phyloP scores from a whole-genome alignment of 2,329 filamentous ascomycete genomes.

The Diaporthe australafricana region DNA sequence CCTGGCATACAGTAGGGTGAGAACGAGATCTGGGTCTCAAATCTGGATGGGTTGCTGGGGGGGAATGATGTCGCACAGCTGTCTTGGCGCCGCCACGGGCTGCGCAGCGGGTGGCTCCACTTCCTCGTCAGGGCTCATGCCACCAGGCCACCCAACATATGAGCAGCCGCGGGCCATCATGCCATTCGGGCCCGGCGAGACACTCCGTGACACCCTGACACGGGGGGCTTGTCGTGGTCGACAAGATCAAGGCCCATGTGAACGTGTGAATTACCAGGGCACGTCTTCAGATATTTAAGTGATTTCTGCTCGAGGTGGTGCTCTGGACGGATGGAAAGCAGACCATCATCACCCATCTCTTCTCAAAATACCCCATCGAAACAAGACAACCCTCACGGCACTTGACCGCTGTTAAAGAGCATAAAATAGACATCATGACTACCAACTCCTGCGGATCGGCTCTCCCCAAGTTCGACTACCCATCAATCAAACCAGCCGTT shows the following conservation, averaged over 20 bases:
- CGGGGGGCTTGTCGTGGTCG: background rate
- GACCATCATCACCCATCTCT: slow-evolving; percentile 33
- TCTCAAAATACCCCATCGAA: slow-evolving; percentile 3
- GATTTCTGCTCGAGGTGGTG: slow-evolving; percentile 23
- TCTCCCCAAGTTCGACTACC: slow-evolving; percentile 38
- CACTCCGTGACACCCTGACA: slow-evolving; percentile 8
- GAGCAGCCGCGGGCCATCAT: slow-evolving; percentile 30
- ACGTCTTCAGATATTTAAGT: slow-evolving; percentile 34
- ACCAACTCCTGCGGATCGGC: slow-evolving; percentile 37
- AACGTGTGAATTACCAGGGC: background rate
- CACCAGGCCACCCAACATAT: slow-evolving; percentile 36
- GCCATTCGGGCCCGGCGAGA: slow-evolving; percentile 29
- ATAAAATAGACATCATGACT: slow-evolving; percentile 33
- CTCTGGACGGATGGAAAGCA: slow-evolving; percentile 28
- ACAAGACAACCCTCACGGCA: background rate
- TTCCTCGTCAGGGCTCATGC: slow-evolving; percentile 31
- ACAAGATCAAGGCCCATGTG: background rate
- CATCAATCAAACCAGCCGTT: slow-evolving; percentile 33
- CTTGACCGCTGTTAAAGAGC: background rate
- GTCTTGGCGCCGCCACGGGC: slow-evolving; percentile 9
- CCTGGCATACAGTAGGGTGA: background rate
- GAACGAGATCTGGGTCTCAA: background rate
- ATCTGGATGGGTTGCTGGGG: slow-evolving; percentile 1
- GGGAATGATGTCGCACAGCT: slow-evolving; percentile 31
- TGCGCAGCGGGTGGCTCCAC: slow-evolving; percentile 34